Percentiles rank a stretch among this genome's conserved stretches.
Conservation (phyloP, 2,329 filamentous ascomycete genomes). For the Cercospora janseana region DNA sequence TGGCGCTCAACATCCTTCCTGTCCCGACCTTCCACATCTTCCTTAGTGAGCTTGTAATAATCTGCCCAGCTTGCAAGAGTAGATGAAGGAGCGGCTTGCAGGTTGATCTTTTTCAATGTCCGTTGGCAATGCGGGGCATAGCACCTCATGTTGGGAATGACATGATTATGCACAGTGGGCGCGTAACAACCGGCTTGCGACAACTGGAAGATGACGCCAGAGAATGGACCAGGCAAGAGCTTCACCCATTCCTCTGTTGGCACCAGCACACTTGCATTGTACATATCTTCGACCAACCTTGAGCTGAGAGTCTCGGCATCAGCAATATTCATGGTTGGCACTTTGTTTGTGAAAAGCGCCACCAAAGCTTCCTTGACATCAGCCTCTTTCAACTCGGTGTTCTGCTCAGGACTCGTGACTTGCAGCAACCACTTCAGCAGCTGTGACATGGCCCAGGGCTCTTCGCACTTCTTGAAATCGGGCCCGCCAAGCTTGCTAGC, state of each 20-base stretch:
- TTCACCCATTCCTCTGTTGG: slow-evolving; percentile 98
- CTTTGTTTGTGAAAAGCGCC: slow-evolving; percentile 86
- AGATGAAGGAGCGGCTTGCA: slow-evolving; percentile 69
- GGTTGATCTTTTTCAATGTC: slow-evolving; percentile 89
- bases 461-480: slow-evolving; percentile 79
- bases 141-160: slow-evolving; percentile 67
- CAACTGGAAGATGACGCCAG: slow-evolving; percentile 89
- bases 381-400: slow-evolving; percentile 80
- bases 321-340: slow-evolving; percentile 96
- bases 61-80: slow-evolving; percentile 82
- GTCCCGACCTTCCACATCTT: slow-evolving; percentile 66
- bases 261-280: slow-evolving; percentile 71
- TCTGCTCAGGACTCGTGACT: slow-evolving; percentile 74
- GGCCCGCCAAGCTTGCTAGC: slow-evolving; percentile 75
- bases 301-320: slow-evolving; percentile 86
- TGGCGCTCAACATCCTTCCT: slow-evolving; percentile 91
- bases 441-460: slow-evolving; percentile 92
- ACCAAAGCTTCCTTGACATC: slow-evolving; percentile 84
- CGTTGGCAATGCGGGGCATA: slow-evolving; percentile 93
- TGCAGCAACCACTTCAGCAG: slow-evolving; percentile 82
- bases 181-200: slow-evolving; percentile 91
- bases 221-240: slow-evolving; percentile 75
- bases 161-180: slow-evolving; percentile 70
- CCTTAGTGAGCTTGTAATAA: slow-evolving; percentile 80
- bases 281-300: slow-evolving; percentile 76